Conservation (phyloP, 163 green algal species). For the Volvox carteri region DNA sequence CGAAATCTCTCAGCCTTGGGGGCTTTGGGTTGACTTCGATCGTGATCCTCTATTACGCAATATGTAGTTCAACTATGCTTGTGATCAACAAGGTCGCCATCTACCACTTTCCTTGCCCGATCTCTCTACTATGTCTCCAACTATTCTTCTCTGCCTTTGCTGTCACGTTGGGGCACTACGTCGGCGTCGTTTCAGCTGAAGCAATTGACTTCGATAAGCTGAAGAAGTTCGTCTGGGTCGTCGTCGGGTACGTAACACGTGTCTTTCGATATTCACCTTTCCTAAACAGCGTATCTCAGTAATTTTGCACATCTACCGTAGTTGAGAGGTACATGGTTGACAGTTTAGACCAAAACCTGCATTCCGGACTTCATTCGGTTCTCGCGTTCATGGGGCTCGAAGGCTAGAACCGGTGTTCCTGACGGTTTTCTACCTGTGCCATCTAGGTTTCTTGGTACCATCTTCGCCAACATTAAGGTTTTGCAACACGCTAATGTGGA, state of each 20-base stretch:
- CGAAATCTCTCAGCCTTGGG: constrained; percentile 1
- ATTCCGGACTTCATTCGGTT: not conserved
- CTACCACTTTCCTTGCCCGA: constrained; percentile 73
- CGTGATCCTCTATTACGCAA: constrained; percentile 71
- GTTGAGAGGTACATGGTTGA: too few species aligned
- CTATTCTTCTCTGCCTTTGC: constrained; percentile 69
- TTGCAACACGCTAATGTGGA: constrained; percentile 85
- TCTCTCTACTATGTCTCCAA: constrained; percentile 81
- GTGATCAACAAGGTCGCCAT: constrained; percentile 86
- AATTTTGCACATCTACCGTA: too few species aligned
- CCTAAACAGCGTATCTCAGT: not conserved
- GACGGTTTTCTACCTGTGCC: too few species aligned
- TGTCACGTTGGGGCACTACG: constrained; percentile 48
- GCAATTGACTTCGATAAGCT: constrained; percentile 68
- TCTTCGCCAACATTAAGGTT: constrained; percentile 83
- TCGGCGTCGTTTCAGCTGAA: constrained; percentile 68
- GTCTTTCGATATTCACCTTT: not conserved
- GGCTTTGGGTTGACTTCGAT: not conserved
- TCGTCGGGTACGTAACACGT: constrained; percentile 26
- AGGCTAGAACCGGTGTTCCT: too few species aligned
- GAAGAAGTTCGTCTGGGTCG: constrained; percentile 60
- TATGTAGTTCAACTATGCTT: constrained; percentile 78
- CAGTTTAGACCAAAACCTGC: too few species aligned
- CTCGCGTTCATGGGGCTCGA: too few species aligned
- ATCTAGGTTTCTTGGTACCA: constrained; percentile 78